These are phyloP conservation scores for Axilococcus clingmanii DNA, from an alignment of 139 green algal species.

Conservation along the genomic window DNA sequence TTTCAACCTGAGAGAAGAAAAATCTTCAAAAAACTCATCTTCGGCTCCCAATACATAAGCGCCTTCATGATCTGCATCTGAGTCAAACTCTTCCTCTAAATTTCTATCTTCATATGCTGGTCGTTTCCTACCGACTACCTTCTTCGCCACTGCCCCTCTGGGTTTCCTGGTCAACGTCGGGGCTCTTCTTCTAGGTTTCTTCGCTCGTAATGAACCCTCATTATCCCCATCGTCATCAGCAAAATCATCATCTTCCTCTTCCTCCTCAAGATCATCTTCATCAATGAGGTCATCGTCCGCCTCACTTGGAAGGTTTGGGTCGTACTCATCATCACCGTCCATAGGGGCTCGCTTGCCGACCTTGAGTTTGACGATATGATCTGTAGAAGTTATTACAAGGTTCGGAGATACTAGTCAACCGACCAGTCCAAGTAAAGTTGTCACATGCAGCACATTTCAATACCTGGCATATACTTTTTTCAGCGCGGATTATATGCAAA, in stretches of 20 bases:
- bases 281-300: background rate
- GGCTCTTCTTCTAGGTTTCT: background rate
- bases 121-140: constrained; percentile 1
- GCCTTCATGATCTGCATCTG: constrained; percentile 21
- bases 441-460: no score
- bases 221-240: constrained; percentile 1
- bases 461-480: no score
- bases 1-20: constrained; percentile 65
- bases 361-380: no score
- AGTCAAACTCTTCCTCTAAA: constrained; percentile 29
- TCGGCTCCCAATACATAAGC: constrained; percentile 22
- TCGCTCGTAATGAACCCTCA: background rate
- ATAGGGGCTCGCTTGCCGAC: background rate
- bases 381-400: no score
- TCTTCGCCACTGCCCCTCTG: background rate
- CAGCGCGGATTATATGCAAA: no score
- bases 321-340: background rate
- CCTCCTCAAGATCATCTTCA: constrained; percentile 2
- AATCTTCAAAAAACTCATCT: constrained; percentile 51
- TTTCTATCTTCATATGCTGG: constrained; percentile 19
- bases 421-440: no score
- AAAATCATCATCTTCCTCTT: constrained; percentile 28
- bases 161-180: background rate
- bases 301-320: background rate
- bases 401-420: no score